phyloP scores from a whole-genome alignment of 352 stramenopile genomes.

The Phytophthora litchii region DNA sequence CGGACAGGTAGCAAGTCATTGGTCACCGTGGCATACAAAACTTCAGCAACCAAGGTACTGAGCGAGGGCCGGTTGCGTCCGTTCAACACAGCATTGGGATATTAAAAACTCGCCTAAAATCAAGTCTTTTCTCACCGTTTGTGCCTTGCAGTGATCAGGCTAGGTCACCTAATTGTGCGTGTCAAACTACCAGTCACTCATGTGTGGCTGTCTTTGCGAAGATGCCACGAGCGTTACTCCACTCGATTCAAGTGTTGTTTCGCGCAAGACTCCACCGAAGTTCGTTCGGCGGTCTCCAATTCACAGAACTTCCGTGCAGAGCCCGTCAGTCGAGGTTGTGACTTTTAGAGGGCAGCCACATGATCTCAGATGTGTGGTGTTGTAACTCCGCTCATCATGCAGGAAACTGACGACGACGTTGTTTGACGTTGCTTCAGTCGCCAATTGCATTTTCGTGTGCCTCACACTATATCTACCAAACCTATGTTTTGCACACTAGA shows the following conservation, averaged over 20 bases:
- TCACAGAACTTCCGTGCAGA: constrained; percentile 7
- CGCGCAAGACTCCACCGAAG: constrained; percentile 16
- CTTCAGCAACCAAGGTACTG: too few species aligned
- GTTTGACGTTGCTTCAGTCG: constrained; percentile 6
- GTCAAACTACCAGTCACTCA: constrained; percentile 14
- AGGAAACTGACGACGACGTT: constrained; percentile 30
- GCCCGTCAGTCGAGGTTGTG: not conserved
- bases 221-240: not conserved
- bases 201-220: constrained; percentile 15
- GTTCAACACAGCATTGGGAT: constrained; percentile 9
- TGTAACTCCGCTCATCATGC: constrained; percentile 12
- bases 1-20: not conserved
- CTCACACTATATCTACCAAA: too few species aligned
- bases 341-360: constrained; percentile 21
- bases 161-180: constrained; percentile 20
- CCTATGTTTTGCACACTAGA: too few species aligned
- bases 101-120: constrained; percentile 9
- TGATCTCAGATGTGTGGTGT: constrained; percentile 26
- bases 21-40: constrained; percentile 9
- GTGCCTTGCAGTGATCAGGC: constrained; percentile 6
- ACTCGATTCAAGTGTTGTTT: constrained; percentile 1
- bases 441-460: too few species aligned
- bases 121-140: constrained; percentile 11
- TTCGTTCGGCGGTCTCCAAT: constrained; percentile 5
- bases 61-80: not conserved